These are phyloP conservation scores for Babesia caballi DNA, from an alignment of 169 alveolate genomes.

Conservation along the genomic window DNA sequence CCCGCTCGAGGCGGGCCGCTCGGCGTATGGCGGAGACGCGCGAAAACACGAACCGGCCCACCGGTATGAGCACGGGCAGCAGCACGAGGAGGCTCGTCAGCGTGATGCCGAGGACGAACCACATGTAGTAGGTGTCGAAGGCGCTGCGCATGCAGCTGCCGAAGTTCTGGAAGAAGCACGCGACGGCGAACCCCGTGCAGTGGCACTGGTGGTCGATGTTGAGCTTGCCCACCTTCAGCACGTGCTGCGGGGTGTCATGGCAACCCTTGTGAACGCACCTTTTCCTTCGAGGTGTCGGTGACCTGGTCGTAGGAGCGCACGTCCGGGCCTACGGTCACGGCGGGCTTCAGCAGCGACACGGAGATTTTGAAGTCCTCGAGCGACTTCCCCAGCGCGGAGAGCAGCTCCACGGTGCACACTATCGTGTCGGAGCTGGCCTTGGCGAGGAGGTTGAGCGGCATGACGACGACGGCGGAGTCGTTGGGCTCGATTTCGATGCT, in stretches of 20 bases:
- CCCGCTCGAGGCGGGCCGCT: neutral
- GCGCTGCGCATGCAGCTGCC: conserved; percentile 22
- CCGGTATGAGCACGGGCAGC: conserved; percentile 55
- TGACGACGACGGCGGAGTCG: neutral
- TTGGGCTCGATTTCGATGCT: conserved; percentile 11
- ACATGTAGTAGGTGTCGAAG: conserved; percentile 37
- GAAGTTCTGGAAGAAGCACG: conserved; percentile 50
- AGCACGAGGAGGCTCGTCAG: conserved; percentile 26
- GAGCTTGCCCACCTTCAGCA: neutral
- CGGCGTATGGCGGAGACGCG: neutral
- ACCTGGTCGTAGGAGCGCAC: neutral
- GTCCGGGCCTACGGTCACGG: neutral
- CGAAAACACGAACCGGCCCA: neutral
- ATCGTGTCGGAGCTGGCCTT: neutral
- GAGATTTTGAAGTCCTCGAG: conserved; percentile 1
- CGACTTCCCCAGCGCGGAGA: neutral
- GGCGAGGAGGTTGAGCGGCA: conserved; percentile 21
- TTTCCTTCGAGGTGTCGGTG: neutral
- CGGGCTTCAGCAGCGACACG: neutral
- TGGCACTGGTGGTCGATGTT: conserved; percentile 2
- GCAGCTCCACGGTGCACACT: conserved; percentile 10
- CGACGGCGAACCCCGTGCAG: conserved; percentile 38
- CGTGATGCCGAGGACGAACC: conserved; percentile 41
- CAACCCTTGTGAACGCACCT: no score
- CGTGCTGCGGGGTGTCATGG: no score